Conservation (phyloP, 331 rosid species). For the Phaseolus coccineus region DNA sequence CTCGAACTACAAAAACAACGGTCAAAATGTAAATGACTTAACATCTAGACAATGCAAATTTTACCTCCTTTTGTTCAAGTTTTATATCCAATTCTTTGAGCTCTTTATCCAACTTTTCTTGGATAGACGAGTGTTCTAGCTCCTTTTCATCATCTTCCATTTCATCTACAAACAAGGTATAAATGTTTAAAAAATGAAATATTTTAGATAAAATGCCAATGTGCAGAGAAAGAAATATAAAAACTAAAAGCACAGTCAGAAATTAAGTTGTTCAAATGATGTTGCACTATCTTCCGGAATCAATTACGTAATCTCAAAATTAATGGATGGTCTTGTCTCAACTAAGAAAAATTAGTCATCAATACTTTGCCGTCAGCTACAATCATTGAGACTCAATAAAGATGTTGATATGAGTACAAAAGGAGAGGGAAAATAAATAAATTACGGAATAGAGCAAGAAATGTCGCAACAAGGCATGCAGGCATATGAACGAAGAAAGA, state of each 20-base stretch:
- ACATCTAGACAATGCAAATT: conserved; percentile 13
- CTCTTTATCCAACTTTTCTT: conserved; percentile 81
- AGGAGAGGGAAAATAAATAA: not conserved
- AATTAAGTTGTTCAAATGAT: conserved; percentile 21
- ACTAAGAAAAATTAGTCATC: conserved; percentile 32
- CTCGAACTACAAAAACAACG: not conserved
- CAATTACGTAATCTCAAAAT: conserved; percentile 14
- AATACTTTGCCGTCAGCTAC: conserved; percentile 4
- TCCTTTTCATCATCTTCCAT: conserved; percentile 77
- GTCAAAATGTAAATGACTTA: conserved; percentile 13
- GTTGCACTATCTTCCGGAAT: conserved; percentile 23
- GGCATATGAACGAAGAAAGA: too few species aligned
- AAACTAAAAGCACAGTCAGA: not conserved
- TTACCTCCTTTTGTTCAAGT: conserved; percentile 95
- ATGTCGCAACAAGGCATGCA: not conserved
- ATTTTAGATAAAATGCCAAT: conserved; percentile 15
- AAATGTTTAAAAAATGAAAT: not conserved
- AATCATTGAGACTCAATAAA: conserved; percentile 3
- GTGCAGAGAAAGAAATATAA: conserved; percentile 10
- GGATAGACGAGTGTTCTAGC: conserved; percentile 83
- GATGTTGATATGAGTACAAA: not conserved
- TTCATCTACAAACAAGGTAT: conserved; percentile 57
- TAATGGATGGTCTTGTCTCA: conserved; percentile 18
- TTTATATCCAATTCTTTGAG: conserved; percentile 84
- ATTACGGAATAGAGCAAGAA: not conserved